A percentile compares a stretch with the other conserved stretches of the same genome.
These are phyloP conservation scores for Psidium guajava DNA, from an alignment of 345 rosid species.

Conservation along the genomic window DNA sequence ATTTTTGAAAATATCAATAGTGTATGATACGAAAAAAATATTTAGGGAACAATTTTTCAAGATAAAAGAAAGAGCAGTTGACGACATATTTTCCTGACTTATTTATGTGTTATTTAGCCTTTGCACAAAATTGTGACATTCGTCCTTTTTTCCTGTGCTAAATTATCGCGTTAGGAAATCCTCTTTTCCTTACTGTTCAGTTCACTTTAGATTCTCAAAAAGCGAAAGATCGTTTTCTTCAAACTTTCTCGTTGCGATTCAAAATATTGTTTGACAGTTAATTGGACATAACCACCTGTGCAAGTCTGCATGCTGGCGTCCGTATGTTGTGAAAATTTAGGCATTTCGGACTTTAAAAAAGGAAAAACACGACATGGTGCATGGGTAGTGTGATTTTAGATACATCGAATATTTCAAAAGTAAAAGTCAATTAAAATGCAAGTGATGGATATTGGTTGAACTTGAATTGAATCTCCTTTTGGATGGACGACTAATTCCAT, in stretches of 20 bases:
- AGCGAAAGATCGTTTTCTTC: background rate
- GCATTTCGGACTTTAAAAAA: background rate
- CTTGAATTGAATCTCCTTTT: background rate
- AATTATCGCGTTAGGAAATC: background rate
- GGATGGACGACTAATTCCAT: background rate
- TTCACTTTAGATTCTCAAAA: background rate
- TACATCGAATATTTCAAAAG: background rate
- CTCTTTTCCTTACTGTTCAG: background rate
- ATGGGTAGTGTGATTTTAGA: background rate
- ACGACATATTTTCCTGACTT: background rate
- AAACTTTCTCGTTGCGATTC: background rate
- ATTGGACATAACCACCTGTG: background rate
- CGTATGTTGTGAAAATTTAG: background rate
- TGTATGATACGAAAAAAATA: background rate
- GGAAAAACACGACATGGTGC: background rate
- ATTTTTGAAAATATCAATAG: background rate
- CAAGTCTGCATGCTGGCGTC: background rate
- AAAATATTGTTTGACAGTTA: background rate
- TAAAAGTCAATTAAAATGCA: background rate
- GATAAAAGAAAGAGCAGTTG: background rate
- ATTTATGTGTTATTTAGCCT: background rate
- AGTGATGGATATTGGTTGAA: background rate
- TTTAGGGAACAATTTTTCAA: background rate
- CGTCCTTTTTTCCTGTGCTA: background rate
- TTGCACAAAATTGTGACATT: background rate